Base-by-base conservation (phyloP, 257 asterid species). In the Solanum tarapatanum region DNA sequence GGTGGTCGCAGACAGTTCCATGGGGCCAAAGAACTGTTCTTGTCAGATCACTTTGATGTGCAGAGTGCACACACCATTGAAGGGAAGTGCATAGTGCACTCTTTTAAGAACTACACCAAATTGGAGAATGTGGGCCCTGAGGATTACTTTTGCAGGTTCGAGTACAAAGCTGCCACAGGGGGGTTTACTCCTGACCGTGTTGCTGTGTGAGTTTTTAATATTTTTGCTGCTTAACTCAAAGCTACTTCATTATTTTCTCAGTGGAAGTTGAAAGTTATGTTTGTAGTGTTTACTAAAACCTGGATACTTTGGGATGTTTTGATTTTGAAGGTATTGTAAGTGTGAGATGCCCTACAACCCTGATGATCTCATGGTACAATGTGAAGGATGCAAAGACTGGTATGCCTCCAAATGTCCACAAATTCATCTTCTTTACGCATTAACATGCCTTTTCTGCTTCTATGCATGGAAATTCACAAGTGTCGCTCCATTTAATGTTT, bases 41-140 rank as follows among this genome's bases (percentile, higher is more conserved):
- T 95, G 88, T 95, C 98, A 5, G 98, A 95, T 90, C 98, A 95
- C 84, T 93, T 55, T 55, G 98, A 95, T 83, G 91, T 93, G 76
- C 98, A 95, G 90, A 95, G 98, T 89, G 98, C 98, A 68, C 95
- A 95, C 91, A 94, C 98, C 68, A 95, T 95, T 74, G 98, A 95
- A 75, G 98, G 96, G 45, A 95, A 95, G 93, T 95, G 98, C 92
- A 92, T 91, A 10, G 98, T 95, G 91, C 98, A 95, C 92, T 80
- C 94, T 32, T 94, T 94, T 88, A 94, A 95, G 93, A 94, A 92
- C 94, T 95, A 95, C 89, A 94, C 95, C 87, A 94, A 94, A 92
- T 94, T 95, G 8, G 96, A 94, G 91, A 94, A 95, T 88, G 98
- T 95, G 86, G 98, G 95, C 21, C 84, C 94, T 2, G 98, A 95